Evolutionary conservation across 1,139 yeast genomes (phyloP).

Genomic region (Saccharomyces hybrid): DNA sequence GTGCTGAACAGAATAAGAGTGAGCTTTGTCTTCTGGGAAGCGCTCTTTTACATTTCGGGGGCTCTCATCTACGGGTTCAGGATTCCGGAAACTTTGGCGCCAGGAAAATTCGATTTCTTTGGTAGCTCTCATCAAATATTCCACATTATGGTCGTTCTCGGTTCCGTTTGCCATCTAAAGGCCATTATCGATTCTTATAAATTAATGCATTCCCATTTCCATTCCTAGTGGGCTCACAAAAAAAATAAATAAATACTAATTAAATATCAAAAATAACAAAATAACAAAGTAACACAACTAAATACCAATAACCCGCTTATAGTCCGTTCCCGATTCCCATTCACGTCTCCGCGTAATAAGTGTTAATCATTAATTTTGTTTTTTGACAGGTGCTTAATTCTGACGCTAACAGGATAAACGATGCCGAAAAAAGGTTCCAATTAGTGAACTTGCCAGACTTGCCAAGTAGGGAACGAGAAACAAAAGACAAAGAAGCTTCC

Average conservation of each 20-base stretch:
- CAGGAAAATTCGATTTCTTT: slow-evolving; percentile 60
- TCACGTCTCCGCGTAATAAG: no score
- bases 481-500: neutral
- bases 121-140: slow-evolving; percentile 88
- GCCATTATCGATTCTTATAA: slow-evolving; percentile 43
- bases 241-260: neutral
- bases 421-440: neutral
- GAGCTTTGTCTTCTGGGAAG: slow-evolving; percentile 58
- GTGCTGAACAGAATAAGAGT: slow-evolving; percentile 49
- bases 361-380: no score
- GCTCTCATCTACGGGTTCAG: slow-evolving; percentile 73
- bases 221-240: neutral
- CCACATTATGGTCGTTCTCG: slow-evolving; percentile 73
- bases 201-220: slow-evolving; percentile 17
- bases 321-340: no score
- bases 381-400: neutral
- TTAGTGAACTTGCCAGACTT: neutral
- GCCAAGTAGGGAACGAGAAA: neutral
- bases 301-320: neutral
- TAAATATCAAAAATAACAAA: neutral
- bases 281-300: neutral
- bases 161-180: slow-evolving; percentile 68
- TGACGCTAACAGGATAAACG: neutral
- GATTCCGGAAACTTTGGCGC: slow-evolving; percentile 65
- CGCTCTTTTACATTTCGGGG: slow-evolving; percentile 63